Evolutionary conservation across 805 yeast genomes (phyloP).

Genomic region (Candida andamanensis): DNA sequence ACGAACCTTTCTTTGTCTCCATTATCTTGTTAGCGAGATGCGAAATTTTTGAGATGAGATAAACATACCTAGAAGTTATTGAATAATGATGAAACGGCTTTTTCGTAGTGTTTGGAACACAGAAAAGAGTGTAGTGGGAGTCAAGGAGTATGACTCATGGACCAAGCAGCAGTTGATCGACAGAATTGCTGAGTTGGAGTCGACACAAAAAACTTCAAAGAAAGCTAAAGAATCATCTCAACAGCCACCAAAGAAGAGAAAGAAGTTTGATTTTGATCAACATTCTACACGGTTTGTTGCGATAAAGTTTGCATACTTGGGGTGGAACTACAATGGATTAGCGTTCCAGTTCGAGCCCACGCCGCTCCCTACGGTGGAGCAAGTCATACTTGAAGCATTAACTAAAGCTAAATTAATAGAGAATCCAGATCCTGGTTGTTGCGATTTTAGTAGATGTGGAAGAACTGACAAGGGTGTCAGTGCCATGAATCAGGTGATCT

Average conservation of each 20-base stretch:
- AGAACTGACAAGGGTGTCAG: conserved; percentile 96
- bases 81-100: conserved; percentile 23
- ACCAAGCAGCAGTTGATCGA: conserved; percentile 58
- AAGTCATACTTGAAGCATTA: conserved; percentile 66
- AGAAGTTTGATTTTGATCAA: conserved; percentile 62
- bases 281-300: conserved; percentile 68
- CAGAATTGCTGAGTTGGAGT: conserved; percentile 54
- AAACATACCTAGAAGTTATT: neutral
- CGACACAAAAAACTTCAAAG: conserved; percentile 2
- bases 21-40: conserved; percentile 6
- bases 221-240: neutral
- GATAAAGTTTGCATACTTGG: conserved; percentile 77
- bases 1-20: conserved; percentile 34
- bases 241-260: conserved; percentile 13
- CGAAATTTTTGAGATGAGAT: conserved; percentile 1
- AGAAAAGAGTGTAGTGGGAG: conserved; percentile 6
- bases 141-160: conserved; percentile 52
- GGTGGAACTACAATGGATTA: conserved; percentile 92
- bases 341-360: conserved; percentile 76
- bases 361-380: conserved; percentile 83
- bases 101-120: conserved; percentile 15
- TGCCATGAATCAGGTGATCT: conserved; percentile 92
- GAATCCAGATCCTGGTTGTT: conserved; percentile 53
- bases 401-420: conserved; percentile 61
- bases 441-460: conserved; percentile 85